A percentile compares a stretch with the other conserved stretches of the same genome.
phyloP scores from a whole-genome alignment of 2,329 filamentous ascomycete genomes.

The Aspergillus brasiliensis region DNA sequence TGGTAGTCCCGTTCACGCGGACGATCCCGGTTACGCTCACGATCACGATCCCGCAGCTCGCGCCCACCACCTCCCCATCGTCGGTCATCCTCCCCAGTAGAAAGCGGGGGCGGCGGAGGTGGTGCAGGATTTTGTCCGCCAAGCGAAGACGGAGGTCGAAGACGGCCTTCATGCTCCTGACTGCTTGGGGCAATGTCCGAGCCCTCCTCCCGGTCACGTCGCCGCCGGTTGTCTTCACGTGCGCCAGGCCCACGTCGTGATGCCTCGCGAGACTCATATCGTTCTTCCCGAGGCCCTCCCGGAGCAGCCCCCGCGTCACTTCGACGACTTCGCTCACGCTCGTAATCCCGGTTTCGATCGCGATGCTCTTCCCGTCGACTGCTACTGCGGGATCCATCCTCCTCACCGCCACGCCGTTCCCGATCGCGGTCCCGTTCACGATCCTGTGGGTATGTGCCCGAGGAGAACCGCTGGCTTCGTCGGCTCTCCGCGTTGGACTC shows the following conservation, averaged over 20 bases:
- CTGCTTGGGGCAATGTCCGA: constrained; percentile 22
- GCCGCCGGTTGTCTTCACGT: constrained; percentile 39
- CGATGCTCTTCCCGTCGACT: constrained; percentile 41
- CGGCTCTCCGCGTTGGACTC: constrained; percentile 37
- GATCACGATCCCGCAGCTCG: constrained; percentile 39
- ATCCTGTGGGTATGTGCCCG: constrained; percentile 25
- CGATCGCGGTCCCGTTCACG: constrained; percentile 35
- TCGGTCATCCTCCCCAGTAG: constrained; percentile 34
- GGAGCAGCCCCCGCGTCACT: constrained; percentile 27
- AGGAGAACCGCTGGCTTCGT: constrained; percentile 34
- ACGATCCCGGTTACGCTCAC: constrained; percentile 39
- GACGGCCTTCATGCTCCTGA: constrained; percentile 37
- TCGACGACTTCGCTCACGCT: constrained; percentile 39
- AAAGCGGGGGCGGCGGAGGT: constrained; percentile 31
- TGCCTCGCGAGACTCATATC: constrained; percentile 33
- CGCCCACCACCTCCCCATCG: constrained; percentile 37
- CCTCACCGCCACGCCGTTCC: constrained; percentile 32
- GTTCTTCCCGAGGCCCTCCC: constrained; percentile 24
- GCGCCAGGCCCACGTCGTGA: constrained; percentile 34
- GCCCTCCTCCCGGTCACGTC: constrained; percentile 41
- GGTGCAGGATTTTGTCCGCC: constrained; percentile 32
- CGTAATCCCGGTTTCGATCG: constrained; percentile 35
- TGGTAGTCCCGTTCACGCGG: constrained; percentile 36
- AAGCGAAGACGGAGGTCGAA: constrained; percentile 37
- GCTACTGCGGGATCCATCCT: constrained; percentile 26